Evolutionary conservation across 495 filamentous ascomycete genomes (phyloP), one percentile per base, ranked within the genome.

Genomic region (Annulohypoxylon maeteangense): DNA sequence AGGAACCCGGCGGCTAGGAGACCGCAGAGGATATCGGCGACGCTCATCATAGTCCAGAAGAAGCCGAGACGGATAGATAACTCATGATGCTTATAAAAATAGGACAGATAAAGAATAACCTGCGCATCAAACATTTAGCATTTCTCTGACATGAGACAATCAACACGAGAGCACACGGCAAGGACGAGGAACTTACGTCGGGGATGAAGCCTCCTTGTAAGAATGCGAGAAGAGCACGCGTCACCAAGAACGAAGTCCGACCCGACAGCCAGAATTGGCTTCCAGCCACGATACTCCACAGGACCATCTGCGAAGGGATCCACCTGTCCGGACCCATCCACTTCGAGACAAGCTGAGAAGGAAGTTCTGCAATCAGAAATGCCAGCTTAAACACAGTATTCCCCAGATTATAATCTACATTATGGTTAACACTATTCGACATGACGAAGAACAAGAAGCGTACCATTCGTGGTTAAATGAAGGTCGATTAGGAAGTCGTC

Each of bases 231-330:
- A 93, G 78, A 8, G 87, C 84, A 47, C 92, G 81, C 56, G 82
- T 86, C 7, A 84, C 79, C 59, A 85, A 88, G 76, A 91, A 94
- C 0, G 86, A 85, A 0, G 72, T 74, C 38, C 82, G 77, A 7
- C 86, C 86, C 45, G 75, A 82, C n/a, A 94, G 67, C 62, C 87
- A 87, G 4, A 89, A 85, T 75, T 94, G 91, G 56, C 84, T 86
- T 14, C 84, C 81, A 0, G 90, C 91, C 25, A 93, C 86, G 7
- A 91, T 67, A 78, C 88, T 91, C 92, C 91, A 94, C 1, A 81
- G 81, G 3, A 92, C 80, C 88, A 93, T 93, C 70, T 94, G 91
- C 42, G 90, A 81, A 0, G 92, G 91, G 69, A 95, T 94, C 92
- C 91, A 94, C 29, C 85, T 81, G 71, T 94, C 92, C 0, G 92